Evolutionary conservation across 148 eudicot species (phyloP), one percentile per base, ranked within the genome.

Genomic region (Rhododendron ovatum): DNA sequence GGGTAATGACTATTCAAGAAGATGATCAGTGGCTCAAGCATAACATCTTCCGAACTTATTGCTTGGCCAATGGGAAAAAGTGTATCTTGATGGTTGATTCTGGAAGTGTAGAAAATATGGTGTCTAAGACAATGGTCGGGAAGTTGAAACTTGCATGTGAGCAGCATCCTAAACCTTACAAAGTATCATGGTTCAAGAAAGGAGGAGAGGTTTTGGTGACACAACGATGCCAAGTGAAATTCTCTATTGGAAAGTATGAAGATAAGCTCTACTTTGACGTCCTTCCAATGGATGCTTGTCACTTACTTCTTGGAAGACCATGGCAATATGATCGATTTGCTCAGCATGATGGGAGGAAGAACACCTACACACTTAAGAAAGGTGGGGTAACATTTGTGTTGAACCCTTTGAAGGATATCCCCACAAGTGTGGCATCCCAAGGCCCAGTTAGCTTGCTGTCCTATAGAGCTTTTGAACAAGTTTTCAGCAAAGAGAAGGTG

Each of bases 151-250:
- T 50, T 10, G 30, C 3, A 39, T 79, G 59, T 79, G 82, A 39
- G 41, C 41, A 39, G 0, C 41, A 39, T 39, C 41, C 41, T 39
- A 39, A 39, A 39, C 41, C 41, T 45, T 14, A 9, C 82, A 79
- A 79, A 45, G 55, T 79, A 9, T 45, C 82, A 17, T 79, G 82
- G 82, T 45, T 79, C 35, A 79, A 45, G 82, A 79, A 79, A 26
- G 82, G 82, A 45, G 82, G 82, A 79, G 82, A 79, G 35, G 82
- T 79, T 17, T 15, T 79, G 28, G 55, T 20, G 33, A 20, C n/a
- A 20, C 12, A 79, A 79, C 2, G 59, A 18, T 43, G 53, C 57
- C 14, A n/a, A 1, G 33, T 79, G 14, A 79, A 79, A 50, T 45
- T 17, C 28, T 79, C 82, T n/a, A 43, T 79, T 79, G 55, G 82